Percentiles rank a stretch among this genome's conserved stretches.
Evolutionary conservation across 352 stramenopile species (phyloP).

Genomic region (Peronospora tabacina): DNA sequence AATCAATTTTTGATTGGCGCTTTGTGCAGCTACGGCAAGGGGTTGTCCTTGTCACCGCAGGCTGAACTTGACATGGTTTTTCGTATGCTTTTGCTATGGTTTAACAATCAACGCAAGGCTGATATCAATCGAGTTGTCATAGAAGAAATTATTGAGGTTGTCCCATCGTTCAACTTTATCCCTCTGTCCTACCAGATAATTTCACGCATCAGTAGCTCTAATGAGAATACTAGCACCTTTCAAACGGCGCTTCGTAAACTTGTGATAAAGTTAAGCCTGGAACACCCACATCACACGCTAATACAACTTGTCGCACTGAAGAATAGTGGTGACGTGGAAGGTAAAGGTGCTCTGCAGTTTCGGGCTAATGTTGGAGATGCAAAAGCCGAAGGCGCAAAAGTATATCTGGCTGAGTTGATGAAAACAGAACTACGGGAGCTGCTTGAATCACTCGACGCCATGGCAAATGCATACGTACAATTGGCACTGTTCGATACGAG

Average conservation of each 20-base stretch:
- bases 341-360: constrained; percentile 68
- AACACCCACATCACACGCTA: constrained; percentile 96
- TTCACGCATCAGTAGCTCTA: constrained; percentile 83
- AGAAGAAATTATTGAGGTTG: constrained; percentile 58
- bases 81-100: constrained; percentile 91
- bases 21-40: constrained; percentile 81
- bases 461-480: constrained; percentile 71
- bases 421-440: constrained; percentile 48
- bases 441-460: constrained; percentile 64
- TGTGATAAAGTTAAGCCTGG: constrained; percentile 87
- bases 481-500: constrained; percentile 75
- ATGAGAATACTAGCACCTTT: constrained; percentile 40
- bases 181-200: constrained; percentile 97
- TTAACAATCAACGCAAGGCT: constrained; percentile 77
- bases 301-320: constrained; percentile 93
- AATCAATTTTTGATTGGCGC: constrained; percentile 83
- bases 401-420: constrained; percentile 53
- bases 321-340: constrained; percentile 88
- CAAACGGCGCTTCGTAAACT: constrained; percentile 83
- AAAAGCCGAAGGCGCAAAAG: constrained; percentile 57
- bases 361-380: constrained; percentile 72
- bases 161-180: constrained; percentile 95
- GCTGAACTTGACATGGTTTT: constrained; percentile 89
- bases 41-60: constrained; percentile 42
- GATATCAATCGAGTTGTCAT: constrained; percentile 82